Evolutionary conservation across 352 stramenopile genomes (phyloP).

Genomic region (Globisporangium ultimum): DNA sequence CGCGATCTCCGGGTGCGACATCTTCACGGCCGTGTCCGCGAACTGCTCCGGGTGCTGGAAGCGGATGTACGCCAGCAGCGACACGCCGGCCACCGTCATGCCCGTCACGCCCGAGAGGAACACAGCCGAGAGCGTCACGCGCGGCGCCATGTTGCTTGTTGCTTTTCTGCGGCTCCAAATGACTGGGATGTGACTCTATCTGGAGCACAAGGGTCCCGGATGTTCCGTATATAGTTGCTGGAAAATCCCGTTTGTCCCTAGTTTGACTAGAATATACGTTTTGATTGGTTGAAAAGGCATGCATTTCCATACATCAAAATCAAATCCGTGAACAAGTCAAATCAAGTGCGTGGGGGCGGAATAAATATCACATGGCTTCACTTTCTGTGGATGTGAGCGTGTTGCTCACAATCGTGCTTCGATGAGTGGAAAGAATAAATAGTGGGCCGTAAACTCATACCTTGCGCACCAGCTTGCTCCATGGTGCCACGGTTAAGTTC

Average conservation of each 20-base stretch:
- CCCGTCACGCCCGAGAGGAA: slow-evolving; percentile 74
- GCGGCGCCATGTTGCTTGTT: slow-evolving; percentile 24
- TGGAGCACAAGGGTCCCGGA: background rate
- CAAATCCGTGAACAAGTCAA: too few species aligned
- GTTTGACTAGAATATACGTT: background rate
- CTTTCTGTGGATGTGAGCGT: too few species aligned
- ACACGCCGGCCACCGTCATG: slow-evolving; percentile 82
- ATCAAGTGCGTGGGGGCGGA: too few species aligned
- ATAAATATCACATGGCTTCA: too few species aligned
- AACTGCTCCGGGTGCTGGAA: slow-evolving; percentile 85
- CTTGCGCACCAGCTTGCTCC: too few species aligned
- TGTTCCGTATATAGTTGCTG: background rate
- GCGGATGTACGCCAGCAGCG: slow-evolving; percentile 74
- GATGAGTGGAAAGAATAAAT: too few species aligned
- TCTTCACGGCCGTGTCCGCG: slow-evolving; percentile 71
- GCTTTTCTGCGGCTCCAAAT: background rate
- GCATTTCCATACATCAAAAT: too few species aligned
- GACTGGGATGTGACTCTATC: background rate
- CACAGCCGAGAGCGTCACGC: slow-evolving; percentile 50
- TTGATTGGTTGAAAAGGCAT: background rate
- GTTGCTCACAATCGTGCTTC: too few species aligned
- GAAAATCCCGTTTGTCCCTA: background rate
- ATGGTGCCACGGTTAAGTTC: too few species aligned
- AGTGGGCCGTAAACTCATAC: too few species aligned
- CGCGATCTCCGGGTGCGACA: slow-evolving; percentile 70